A percentile compares a stretch with the other conserved stretches of the same genome.
Evolutionary conservation across 495 filamentous ascomycete genomes (phyloP).

Genomic region (Hypoxylon intermedium): DNA sequence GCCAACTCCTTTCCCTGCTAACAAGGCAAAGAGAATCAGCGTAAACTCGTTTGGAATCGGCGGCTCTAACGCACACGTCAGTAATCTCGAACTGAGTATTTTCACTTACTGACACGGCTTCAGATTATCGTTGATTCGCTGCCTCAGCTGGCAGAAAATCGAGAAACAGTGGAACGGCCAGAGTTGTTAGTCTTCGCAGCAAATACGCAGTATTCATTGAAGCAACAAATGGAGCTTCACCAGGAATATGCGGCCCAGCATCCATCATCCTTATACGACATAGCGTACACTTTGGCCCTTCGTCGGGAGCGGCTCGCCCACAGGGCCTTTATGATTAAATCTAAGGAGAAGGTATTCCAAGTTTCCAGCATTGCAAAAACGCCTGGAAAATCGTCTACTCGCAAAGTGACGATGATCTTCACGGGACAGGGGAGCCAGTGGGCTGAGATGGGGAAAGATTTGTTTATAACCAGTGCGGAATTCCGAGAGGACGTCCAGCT

Average conservation of each 20-base stretch:
- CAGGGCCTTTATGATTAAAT: slow-evolving; percentile 39
- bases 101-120: neutral
- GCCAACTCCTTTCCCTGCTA: slow-evolving; percentile 28
- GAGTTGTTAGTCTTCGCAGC: slow-evolving; percentile 39
- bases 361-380: slow-evolving; percentile 16
- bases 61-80: slow-evolving; percentile 57
- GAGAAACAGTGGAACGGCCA: slow-evolving; percentile 3
- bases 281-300: slow-evolving; percentile 45
- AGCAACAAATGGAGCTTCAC: slow-evolving; percentile 19
- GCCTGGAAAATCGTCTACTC: slow-evolving; percentile 15
- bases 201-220: slow-evolving; percentile 30
- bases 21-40: slow-evolving; percentile 39
- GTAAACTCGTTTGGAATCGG: slow-evolving; percentile 60
- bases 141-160: neutral
- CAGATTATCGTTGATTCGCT: slow-evolving; percentile 48
- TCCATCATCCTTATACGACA: slow-evolving; percentile 13
- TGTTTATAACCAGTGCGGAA: slow-evolving; percentile 37
- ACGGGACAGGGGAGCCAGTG: slow-evolving; percentile 57
- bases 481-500: slow-evolving; percentile 36
- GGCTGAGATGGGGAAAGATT: slow-evolving; percentile 57
- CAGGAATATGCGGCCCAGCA: slow-evolving; percentile 24
- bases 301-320: slow-evolving; percentile 39
- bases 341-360: slow-evolving; percentile 15
- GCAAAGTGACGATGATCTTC: slow-evolving; percentile 45
- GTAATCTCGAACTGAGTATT: neutral